These are phyloP conservation scores for Silene noctiflora DNA, from an alignment of 179 eudicot species.

Conservation along the genomic window DNA sequence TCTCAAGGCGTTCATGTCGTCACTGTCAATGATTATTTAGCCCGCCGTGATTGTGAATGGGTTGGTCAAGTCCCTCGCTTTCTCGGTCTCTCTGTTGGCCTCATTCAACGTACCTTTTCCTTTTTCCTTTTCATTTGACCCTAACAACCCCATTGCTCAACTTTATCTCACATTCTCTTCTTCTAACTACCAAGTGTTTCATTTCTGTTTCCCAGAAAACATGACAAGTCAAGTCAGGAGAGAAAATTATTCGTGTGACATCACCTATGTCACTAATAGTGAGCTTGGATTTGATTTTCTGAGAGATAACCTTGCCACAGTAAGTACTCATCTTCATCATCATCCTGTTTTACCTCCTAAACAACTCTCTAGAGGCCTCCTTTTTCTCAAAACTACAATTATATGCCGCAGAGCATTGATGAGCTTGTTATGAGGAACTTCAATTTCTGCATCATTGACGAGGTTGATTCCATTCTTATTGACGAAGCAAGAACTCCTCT, in stretches of 20 bases:
- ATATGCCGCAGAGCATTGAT: slow-evolving; percentile 67
- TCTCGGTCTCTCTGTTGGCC: slow-evolving; percentile 97
- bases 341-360: slow-evolving; percentile 13
- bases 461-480: slow-evolving; percentile 96
- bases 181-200: background rate
- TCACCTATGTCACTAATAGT: slow-evolving; percentile 96
- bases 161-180: background rate
- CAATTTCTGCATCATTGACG: slow-evolving; percentile 92
- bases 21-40: slow-evolving; percentile 94
- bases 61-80: slow-evolving; percentile 99
- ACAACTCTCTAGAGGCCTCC: slow-evolving; percentile 10
- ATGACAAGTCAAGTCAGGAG: slow-evolving; percentile 96
- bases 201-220: slow-evolving; percentile 61
- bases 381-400: slow-evolving; percentile 27
- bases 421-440: slow-evolving; percentile 91
- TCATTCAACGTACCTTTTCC: slow-evolving; percentile 71
- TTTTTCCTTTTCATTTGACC: background rate
- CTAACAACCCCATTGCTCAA: no score
- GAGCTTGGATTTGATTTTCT: slow-evolving; percentile 98
- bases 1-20: slow-evolving; percentile 92
- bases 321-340: slow-evolving; percentile 40
- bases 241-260: slow-evolving; percentile 88
- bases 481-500: slow-evolving; percentile 99
- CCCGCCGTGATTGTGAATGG: slow-evolving; percentile 99
- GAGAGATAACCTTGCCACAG: slow-evolving; percentile 99